phyloP scores from a whole-genome alignment of 169 alveolate species.

The Sarcocystis neurona region DNA sequence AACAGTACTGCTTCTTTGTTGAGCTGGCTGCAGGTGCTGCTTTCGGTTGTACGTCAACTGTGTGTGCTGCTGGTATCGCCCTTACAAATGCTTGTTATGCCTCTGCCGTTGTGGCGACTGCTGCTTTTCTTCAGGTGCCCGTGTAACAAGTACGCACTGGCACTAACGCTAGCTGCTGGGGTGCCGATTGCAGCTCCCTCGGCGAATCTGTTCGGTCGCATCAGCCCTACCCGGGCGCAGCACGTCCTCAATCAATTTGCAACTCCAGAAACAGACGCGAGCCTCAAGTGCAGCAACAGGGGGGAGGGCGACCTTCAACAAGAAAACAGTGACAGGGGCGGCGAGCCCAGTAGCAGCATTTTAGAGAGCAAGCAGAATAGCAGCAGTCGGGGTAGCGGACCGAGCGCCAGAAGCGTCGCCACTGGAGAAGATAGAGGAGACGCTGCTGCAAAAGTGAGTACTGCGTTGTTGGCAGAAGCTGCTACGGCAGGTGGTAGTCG shows the following conservation, averaged over 20 bases:
- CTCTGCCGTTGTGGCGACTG: too few relatives aligned
- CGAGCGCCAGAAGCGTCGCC: too few relatives aligned
- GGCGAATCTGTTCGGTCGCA: constrained; percentile 90
- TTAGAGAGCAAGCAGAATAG: not conserved
- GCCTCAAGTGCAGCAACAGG: too few relatives aligned
- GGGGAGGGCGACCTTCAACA: not conserved
- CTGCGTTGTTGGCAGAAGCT: not conserved
- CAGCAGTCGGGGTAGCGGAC: not conserved
- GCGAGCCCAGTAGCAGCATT: not conserved
- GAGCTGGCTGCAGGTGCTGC: too few relatives aligned
- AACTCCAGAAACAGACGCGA: too few relatives aligned
- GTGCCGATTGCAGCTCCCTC: constrained; percentile 89
- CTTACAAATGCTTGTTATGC: too few relatives aligned
- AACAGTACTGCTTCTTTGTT: too few relatives aligned
- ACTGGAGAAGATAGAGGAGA: too few relatives aligned
- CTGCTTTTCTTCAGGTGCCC: constrained; percentile 83
- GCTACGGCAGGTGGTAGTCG: not conserved
- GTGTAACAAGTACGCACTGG: constrained; percentile 76
- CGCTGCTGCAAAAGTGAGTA: not conserved
- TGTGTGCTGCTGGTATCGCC: too few relatives aligned
- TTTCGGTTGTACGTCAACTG: too few relatives aligned
- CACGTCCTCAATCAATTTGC: constrained; percentile 80
- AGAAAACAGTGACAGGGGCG: too few relatives aligned
- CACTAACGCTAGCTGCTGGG: constrained; percentile 73
- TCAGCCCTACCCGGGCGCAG: constrained; percentile 87